phyloP scores from a whole-genome alignment of 2,329 filamentous ascomycete species.

The Penicillium sp. region DNA sequence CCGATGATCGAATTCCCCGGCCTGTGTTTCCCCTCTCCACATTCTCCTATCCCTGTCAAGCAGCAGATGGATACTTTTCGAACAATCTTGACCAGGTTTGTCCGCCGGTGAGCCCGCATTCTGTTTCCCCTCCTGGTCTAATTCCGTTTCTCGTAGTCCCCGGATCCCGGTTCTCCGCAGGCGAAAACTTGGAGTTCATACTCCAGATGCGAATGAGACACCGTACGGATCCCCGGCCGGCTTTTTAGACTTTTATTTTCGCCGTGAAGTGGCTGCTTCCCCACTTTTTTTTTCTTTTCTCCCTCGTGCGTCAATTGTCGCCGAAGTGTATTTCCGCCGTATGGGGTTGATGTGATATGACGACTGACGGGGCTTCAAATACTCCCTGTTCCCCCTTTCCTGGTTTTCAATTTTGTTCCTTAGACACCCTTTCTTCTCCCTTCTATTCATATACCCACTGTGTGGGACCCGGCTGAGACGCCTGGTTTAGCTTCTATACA shows the following conservation, averaged over 20 bases:
- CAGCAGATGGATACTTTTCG: conserved; percentile 6
- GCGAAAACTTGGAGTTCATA: not conserved
- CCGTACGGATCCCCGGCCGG: conserved; percentile 8
- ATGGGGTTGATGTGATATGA: conserved; percentile 4
- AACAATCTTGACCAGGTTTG: conserved; percentile 11
- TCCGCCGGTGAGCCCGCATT: conserved; percentile 11
- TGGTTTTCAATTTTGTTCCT: not conserved
- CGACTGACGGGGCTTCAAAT: conserved; percentile 18
- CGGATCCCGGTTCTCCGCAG: conserved; percentile 9
- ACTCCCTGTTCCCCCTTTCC: conserved; percentile 12
- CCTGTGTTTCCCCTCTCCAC: conserved; percentile 8
- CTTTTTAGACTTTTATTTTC: conserved; percentile 13
- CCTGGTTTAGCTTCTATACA: not conserved
- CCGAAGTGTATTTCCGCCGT: conserved; percentile 13
- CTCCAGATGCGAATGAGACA: conserved; percentile 10
- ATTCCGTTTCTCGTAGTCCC: not conserved
- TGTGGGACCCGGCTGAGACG: not conserved
- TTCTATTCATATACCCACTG: conserved; percentile 1
- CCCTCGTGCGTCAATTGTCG: conserved; percentile 5
- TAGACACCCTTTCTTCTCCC: not conserved
- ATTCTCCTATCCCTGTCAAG: conserved; percentile 9
- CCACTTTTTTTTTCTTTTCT: conserved; percentile 3
- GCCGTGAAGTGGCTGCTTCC: conserved; percentile 1
- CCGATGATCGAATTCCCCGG: conserved; percentile 15
- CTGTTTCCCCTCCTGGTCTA: not conserved